Evolutionary conservation across 1,139 yeast genomes (phyloP).

Genomic region (Lodderomyces metapsilosis): DNA sequence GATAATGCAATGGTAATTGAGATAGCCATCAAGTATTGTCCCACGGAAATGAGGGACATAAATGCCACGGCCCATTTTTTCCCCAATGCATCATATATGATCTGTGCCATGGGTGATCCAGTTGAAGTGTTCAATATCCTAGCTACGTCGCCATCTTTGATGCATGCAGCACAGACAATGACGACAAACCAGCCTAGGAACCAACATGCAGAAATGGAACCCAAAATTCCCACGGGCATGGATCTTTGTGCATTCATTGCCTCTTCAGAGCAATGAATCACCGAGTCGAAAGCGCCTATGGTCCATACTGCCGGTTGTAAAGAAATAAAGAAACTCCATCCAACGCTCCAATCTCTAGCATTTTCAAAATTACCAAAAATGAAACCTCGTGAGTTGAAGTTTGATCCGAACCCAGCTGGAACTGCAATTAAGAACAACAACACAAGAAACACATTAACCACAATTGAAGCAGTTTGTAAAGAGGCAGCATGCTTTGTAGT

Average conservation of each 20-base stretch:
- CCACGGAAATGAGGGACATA: slow-evolving; percentile 57
- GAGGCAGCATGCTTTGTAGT: slow-evolving; percentile 48
- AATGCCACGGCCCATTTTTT: slow-evolving; percentile 68
- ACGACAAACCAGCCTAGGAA: slow-evolving; percentile 58
- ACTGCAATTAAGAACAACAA: slow-evolving; percentile 63
- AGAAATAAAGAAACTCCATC: slow-evolving; percentile 63
- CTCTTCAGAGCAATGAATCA: slow-evolving; percentile 74
- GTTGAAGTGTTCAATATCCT: slow-evolving; percentile 41
- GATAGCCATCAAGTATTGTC: slow-evolving; percentile 65
- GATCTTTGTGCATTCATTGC: slow-evolving; percentile 63
- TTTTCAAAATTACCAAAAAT: slow-evolving; percentile 60
- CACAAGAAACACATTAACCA: slow-evolving; percentile 54
- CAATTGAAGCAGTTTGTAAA: slow-evolving; percentile 60
- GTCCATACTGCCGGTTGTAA: slow-evolving; percentile 71
- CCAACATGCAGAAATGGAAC: slow-evolving; percentile 55
- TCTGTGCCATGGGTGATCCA: slow-evolving; percentile 65
- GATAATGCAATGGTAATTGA: slow-evolving; percentile 37
- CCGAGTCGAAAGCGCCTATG: slow-evolving; percentile 67
- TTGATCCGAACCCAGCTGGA: slow-evolving; percentile 48
- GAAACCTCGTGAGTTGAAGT: slow-evolving; percentile 33
- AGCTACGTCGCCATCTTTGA: slow-evolving; percentile 47
- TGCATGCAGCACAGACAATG: slow-evolving; percentile 55
- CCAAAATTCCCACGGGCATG: slow-evolving; percentile 62
- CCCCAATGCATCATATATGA: slow-evolving; percentile 64
- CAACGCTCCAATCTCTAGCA: slow-evolving; percentile 56